Conservation (phyloP, 208 protist genomes). For the Wallacemonas sp. region DNA sequence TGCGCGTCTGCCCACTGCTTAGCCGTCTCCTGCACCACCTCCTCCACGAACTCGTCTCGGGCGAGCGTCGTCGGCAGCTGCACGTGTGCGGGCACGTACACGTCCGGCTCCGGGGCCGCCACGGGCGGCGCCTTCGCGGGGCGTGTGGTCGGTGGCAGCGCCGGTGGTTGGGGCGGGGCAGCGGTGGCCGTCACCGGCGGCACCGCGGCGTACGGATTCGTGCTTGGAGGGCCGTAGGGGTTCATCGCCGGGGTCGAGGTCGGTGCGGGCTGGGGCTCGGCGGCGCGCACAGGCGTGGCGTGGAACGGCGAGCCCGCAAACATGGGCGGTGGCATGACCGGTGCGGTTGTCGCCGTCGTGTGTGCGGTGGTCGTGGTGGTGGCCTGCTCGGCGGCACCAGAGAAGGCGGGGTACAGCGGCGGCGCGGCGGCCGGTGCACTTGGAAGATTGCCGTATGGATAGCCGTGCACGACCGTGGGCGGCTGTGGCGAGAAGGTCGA, state of each 20-base stretch:
- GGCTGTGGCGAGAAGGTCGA: background rate
- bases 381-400: background rate
- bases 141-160: background rate
- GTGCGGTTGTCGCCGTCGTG: background rate
- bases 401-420: background rate
- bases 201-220: background rate
- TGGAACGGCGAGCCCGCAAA: too few species aligned
- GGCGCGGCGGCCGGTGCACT: background rate
- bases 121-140: background rate
- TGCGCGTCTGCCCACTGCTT: slow-evolving; percentile 58
- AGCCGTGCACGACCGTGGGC: background rate
- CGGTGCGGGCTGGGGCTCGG: background rate
- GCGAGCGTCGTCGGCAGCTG: slow-evolving; percentile 21
- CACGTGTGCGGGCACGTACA: slow-evolving; percentile 1
- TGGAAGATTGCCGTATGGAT: background rate
- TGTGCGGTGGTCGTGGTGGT: slow-evolving; percentile 12
- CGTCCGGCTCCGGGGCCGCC: background rate
- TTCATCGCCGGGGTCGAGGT: background rate
- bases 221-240: background rate
- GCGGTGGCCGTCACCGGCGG: background rate
- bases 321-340: too few species aligned
- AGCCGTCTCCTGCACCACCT: slow-evolving; percentile 38
- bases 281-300: too few species aligned
- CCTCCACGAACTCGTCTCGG: slow-evolving; percentile 53
- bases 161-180: background rate